Evolutionary conservation across 768 basidiomycete species (phyloP), one percentile per base, ranked within the genome.

Genomic region (Aureoboletus auriporus): DNA sequence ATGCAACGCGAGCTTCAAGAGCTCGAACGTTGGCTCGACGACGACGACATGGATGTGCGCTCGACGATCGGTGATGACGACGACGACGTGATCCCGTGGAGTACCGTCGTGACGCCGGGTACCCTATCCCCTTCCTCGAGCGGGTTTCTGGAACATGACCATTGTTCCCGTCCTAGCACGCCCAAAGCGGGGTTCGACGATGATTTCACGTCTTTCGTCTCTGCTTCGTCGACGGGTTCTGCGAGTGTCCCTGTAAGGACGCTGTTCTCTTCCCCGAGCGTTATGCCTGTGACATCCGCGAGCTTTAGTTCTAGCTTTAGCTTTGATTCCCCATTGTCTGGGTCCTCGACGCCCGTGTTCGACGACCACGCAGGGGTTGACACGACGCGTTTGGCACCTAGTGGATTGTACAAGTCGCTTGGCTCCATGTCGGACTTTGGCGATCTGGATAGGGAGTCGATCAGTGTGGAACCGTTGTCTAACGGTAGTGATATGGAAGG

Each of bases 171-270:
- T 8, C 58, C 61, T 17, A 57, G 63, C 43, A 73, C 73, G 4
- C 80, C 61, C 20, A 48, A 46, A 39, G 39, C 52, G n/a, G 73
- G 75, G 13, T 80, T 92, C 55, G 89, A 91, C 46, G 89, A 92
- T 58, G 86, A 93, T 63, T 93, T 93, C 59, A 75, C 82, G 2
- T 82, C 79, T 27, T 88, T 88, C 53, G 76, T 89, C 14, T 82
- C 84, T 29, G 84, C 84, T n/a, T 49, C 59, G 23, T 78, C 71
- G 39, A 49, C 59, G 27, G 53, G 34, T 28, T 42, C 53, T 2
- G 29, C 43, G 11, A 39, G 16, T 23, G 12, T 42, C 23, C 35
- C 49, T 16, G 47, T 4, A 4, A 4, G 38, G 31, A 39, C 13
- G 28, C 30, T 30, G 9, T 49, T 56, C 14, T 29, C 42, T 10